A percentile compares a stretch with the other conserved stretches of the same genome.
phyloP scores from a whole-genome alignment of 257 asterid species.

The Linaria vulgaris region DNA sequence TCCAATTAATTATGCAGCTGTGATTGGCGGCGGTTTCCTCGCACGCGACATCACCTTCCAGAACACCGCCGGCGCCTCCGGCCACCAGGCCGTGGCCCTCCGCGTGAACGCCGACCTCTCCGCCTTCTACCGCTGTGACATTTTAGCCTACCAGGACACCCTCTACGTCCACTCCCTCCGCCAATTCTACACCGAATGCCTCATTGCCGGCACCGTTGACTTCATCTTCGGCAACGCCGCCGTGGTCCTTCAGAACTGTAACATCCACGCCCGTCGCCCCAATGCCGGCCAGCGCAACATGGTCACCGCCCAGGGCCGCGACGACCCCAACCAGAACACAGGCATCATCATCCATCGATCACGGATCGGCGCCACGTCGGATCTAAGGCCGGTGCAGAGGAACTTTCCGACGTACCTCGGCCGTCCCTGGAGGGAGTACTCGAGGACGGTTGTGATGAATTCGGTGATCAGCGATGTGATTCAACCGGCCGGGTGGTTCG shows the following conservation, averaged over 20 bases:
- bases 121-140: constrained; percentile 56
- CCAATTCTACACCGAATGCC: constrained; percentile 52
- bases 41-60: constrained; percentile 63
- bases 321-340: constrained; percentile 55
- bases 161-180: constrained; percentile 65
- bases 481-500: constrained; percentile 50
- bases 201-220: constrained; percentile 55
- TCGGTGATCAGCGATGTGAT: constrained; percentile 36
- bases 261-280: constrained; percentile 61
- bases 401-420: constrained; percentile 48
- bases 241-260: constrained; percentile 48
- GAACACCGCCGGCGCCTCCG: constrained; percentile 57
- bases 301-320: constrained; percentile 69
- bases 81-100: constrained; percentile 56
- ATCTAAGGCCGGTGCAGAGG: constrained; percentile 34
- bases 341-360: constrained; percentile 53
- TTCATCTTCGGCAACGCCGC: constrained; percentile 64
- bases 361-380: constrained; percentile 48
- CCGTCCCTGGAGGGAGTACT: constrained; percentile 52
- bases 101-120: constrained; percentile 54
- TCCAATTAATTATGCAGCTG: constrained; percentile 54
- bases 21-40: constrained; percentile 44
- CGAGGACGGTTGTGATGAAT: constrained; percentile 52
- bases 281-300: constrained; percentile 50
- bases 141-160: constrained; percentile 61